A percentile compares a stretch with the other conserved stretches of the same genome.
Evolutionary conservation across 192 early-diverging fungal genomes (phyloP).

Genomic region (Entomortierella parvispora): DNA sequence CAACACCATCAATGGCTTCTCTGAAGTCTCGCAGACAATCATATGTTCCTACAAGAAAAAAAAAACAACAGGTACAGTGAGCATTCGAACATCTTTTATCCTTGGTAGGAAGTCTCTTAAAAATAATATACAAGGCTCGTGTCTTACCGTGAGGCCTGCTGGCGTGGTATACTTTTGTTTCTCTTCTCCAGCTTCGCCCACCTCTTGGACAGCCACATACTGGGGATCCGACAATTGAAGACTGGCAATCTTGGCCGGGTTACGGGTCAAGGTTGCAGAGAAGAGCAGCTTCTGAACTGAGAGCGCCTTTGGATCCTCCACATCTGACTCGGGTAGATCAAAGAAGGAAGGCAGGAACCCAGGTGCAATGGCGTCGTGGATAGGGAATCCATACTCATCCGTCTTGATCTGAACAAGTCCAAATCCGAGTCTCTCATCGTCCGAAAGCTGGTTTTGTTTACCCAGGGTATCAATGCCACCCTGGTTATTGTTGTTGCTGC

Average conservation of each 20-base stretch:
- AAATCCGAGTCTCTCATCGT: too few species aligned
- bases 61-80: background rate
- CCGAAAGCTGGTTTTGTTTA: too few species aligned
- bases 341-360: slow-evolving; percentile 55
- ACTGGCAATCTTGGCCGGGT: slow-evolving; percentile 91
- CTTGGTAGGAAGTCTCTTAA: too few species aligned
- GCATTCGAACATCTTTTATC: too few species aligned
- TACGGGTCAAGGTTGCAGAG: slow-evolving; percentile 93
- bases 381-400: slow-evolving; percentile 42
- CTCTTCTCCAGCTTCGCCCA: slow-evolving; percentile 54
- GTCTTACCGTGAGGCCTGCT: slow-evolving; percentile 60
- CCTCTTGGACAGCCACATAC: slow-evolving; percentile 80
- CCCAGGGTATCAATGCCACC: too few species aligned
- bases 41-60: slow-evolving; percentile 71
- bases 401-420: too few species aligned
- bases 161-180: slow-evolving; percentile 63
- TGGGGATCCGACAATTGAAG: slow-evolving; percentile 83
- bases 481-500: too few species aligned
- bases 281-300: slow-evolving; percentile 93
- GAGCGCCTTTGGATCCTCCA: slow-evolving; percentile 59
- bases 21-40: slow-evolving; percentile 66
- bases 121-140: background rate
- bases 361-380: slow-evolving; percentile 62
- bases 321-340: slow-evolving; percentile 56
- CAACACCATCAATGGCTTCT: slow-evolving; percentile 89